Conservation (phyloP, 2,329 filamentous ascomycete genomes). For the Trichoderma harzianum region DNA sequence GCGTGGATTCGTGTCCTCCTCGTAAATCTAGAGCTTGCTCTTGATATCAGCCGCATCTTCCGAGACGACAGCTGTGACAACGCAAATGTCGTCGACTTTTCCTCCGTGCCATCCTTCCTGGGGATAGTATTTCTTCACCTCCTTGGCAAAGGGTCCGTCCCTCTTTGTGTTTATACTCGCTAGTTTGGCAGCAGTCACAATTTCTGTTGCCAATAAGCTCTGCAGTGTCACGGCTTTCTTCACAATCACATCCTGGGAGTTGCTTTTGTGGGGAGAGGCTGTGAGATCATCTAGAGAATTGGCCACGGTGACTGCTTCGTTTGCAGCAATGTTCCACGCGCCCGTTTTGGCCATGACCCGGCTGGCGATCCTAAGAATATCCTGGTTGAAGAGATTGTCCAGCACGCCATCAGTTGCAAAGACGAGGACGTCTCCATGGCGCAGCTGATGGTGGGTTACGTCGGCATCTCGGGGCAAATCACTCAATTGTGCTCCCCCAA, state of each 20-base stretch:
- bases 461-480: conserved; percentile 84
- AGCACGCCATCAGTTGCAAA: conserved; percentile 94
- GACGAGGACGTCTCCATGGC: conserved; percentile 89
- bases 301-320: conserved; percentile 60
- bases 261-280: conserved; percentile 27
- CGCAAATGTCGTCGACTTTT: conserved; percentile 94
- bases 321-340: conserved; percentile 66
- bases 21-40: conserved; percentile 33
- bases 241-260: conserved; percentile 24
- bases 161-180: conserved; percentile 78
- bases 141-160: conserved; percentile 91
- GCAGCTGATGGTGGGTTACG: conserved; percentile 69
- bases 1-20: background rate
- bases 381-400: conserved; percentile 91
- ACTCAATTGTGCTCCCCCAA: conserved; percentile 76
- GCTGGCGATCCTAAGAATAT: conserved; percentile 78
- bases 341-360: conserved; percentile 68
- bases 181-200: conserved; percentile 77
- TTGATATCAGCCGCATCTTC: conserved; percentile 46
- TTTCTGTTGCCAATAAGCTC: conserved; percentile 71
- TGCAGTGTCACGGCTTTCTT: conserved; percentile 58
- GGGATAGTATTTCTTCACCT: conserved; percentile 85
- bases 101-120: conserved; percentile 85
- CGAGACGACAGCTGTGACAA: conserved; percentile 73
- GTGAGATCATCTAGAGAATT: conserved; percentile 53